Evolutionary conservation across 305 asterid genomes (phyloP), one percentile per base, ranked within the genome.

Genomic region (Fraxinus floribunda): DNA sequence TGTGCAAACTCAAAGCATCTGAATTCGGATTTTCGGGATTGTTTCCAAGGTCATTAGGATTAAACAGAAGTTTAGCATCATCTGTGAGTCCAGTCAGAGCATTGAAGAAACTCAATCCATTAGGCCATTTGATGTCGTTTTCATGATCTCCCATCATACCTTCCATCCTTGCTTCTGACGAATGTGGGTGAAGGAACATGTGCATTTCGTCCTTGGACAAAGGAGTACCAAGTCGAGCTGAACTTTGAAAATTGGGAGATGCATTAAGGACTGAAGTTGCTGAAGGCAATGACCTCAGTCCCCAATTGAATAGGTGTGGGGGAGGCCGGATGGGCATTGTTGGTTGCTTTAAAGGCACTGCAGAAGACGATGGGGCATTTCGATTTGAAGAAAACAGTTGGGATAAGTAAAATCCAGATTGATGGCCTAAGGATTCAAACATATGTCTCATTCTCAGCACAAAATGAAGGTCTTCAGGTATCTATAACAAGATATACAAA

Each of bases 391-490:
- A 92, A 75, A 96, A 96, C 46, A 96, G 89, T 85, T 96, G 99
- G 82, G 99, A 94, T 73, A 94, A 89, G 81, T 96, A 96, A 86
- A 91, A 93, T 35, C 98, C 98, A 10, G 98, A 96, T 80, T 96
- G 99, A 62, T 96, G 93, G 35, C 97, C 99, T 24, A 94, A 87
- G 68, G 99, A 94, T 83, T 96, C 98, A 66, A 96, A 96, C 0
- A 95, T 94, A 87, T 94, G 99, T 81, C 99, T 89, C 99, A 96
- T 94, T 86, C 99, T 91, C 82, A 96, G 88, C 90, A 96, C 99
- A 80, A 96, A 94, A 86, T 96, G 99, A 26, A 96, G 94, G 75
- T 96, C 99, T 87, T 96, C 99, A 26, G 99, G 93, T 81, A 96
- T 93, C 99, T 96, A 83, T 79, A 81, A 29, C 35, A 68, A 3